Conservation (phyloP, 371 early-diverging fungal genomes). For the Phascolomyces articulosus region DNA sequence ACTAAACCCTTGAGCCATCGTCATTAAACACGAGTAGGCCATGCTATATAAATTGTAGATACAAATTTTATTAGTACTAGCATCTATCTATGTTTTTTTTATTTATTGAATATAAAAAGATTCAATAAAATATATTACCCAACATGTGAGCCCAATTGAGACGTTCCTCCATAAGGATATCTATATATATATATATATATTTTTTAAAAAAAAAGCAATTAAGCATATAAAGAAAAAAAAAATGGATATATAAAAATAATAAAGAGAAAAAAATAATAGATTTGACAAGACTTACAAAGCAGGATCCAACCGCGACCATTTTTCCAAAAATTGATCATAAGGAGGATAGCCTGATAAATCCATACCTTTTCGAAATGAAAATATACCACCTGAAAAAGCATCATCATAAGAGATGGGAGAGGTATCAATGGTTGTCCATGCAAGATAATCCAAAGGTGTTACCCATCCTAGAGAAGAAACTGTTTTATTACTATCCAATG, state of each 20-base stretch:
- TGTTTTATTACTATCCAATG: not conserved
- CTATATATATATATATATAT: slow-evolving; percentile 2
- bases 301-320: slow-evolving; percentile 48
- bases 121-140: too few relatives aligned
- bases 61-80: not conserved
- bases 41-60: slow-evolving; percentile 4
- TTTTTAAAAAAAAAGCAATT: not conserved
- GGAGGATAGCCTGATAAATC: slow-evolving; percentile 45
- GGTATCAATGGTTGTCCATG: slow-evolving; percentile 25
- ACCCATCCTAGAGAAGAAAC: not conserved
- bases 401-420: slow-evolving; percentile 29
- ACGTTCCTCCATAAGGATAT: slow-evolving; percentile 39
- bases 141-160: slow-evolving; percentile 33
- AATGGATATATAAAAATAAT: too few relatives aligned
- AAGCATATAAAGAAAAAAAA: not conserved
- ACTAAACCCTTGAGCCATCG: slow-evolving; percentile 51
- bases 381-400: slow-evolving; percentile 50
- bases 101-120: too few relatives aligned
- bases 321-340: slow-evolving; percentile 45
- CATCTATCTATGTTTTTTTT: too few relatives aligned
- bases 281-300: slow-evolving; percentile 43
- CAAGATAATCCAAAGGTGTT: slow-evolving; percentile 35
- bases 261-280: not conserved
- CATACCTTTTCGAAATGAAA: slow-evolving; percentile 28
- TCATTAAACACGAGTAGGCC: slow-evolving; percentile 61